These are phyloP conservation scores for Claviceps sp. DNA, from an alignment of 2,329 filamentous ascomycete genomes.

Conservation along the genomic window DNA sequence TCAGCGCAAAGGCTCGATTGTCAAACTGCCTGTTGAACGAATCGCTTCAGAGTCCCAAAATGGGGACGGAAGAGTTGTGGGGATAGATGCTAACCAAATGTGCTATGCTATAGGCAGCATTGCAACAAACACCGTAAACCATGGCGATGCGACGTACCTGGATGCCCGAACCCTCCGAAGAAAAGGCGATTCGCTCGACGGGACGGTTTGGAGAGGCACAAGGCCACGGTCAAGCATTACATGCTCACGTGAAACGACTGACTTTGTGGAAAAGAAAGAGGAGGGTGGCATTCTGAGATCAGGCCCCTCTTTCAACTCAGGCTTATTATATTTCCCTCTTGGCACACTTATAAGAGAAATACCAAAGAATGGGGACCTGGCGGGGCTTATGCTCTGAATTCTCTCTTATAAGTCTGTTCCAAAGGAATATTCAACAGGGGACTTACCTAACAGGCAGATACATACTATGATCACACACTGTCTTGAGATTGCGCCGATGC, in stretches of 20 bases:
- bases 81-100: constrained; percentile 2
- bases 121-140: constrained; percentile 30
- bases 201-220: constrained; percentile 28
- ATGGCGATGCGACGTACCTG: constrained; percentile 24
- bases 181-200: constrained; percentile 28
- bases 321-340: no score
- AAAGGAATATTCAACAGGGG: background rate
- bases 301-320: background rate
- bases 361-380: no score
- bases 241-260: constrained; percentile 13
- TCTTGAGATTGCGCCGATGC: background rate
- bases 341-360: no score
- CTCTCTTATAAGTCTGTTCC: background rate
- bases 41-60: background rate
- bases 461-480: background rate
- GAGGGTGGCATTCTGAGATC: background rate
- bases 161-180: constrained; percentile 27
- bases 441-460: background rate
- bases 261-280: background rate
- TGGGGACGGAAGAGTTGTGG: background rate
- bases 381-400: background rate
- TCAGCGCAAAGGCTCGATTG: background rate
- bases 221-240: constrained; percentile 25
- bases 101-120: constrained; percentile 20
- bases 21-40: background rate